A percentile compares a stretch with the other conserved stretches of the same genome.
Conservation (phyloP, 108 stramenopile genomes). For the Nitzschia sp. region DNA sequence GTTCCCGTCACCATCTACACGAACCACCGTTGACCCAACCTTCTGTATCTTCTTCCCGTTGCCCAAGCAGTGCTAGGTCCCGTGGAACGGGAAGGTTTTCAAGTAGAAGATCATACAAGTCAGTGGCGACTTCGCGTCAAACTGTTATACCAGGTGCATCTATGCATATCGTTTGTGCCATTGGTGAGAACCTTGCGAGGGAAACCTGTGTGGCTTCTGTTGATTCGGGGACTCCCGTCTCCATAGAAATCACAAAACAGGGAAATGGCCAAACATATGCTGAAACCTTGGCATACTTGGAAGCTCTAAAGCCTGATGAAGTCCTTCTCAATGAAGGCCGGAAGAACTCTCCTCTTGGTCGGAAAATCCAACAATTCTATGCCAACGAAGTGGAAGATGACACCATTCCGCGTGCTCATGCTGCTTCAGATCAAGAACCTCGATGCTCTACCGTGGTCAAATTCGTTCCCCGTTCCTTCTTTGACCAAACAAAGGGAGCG, state of each 20-base stretch:
- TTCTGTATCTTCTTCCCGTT: conserved; percentile 5
- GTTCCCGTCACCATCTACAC: background rate
- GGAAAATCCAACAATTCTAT: conserved; percentile 62
- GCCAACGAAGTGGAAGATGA: background rate
- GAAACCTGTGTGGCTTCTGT: conserved; percentile 86
- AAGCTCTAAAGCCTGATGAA: conserved; percentile 76
- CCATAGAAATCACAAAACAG: conserved; percentile 76
- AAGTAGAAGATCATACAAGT: background rate
- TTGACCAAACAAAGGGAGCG: conserved; percentile 88
- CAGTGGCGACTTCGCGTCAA: conserved; percentile 6
- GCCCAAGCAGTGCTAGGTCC: background rate
- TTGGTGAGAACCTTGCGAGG: conserved; percentile 83
- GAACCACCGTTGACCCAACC: background rate
- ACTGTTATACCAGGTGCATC: background rate
- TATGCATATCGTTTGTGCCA: conserved; percentile 68
- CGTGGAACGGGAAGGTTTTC: background rate
- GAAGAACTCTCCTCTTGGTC: conserved; percentile 60
- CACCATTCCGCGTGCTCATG: background rate
- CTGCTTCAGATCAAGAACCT: conserved; percentile 7
- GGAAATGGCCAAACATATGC: conserved; percentile 83
- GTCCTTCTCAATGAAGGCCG: conserved; percentile 86
- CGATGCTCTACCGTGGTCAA: conserved; percentile 62
- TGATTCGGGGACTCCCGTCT: conserved; percentile 68
- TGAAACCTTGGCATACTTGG: conserved; percentile 76
- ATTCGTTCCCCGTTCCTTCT: conserved; percentile 79